These are phyloP conservation scores for Populus hybrid DNA, from an alignment of 441 rosid genomes.

Conservation along the genomic window DNA sequence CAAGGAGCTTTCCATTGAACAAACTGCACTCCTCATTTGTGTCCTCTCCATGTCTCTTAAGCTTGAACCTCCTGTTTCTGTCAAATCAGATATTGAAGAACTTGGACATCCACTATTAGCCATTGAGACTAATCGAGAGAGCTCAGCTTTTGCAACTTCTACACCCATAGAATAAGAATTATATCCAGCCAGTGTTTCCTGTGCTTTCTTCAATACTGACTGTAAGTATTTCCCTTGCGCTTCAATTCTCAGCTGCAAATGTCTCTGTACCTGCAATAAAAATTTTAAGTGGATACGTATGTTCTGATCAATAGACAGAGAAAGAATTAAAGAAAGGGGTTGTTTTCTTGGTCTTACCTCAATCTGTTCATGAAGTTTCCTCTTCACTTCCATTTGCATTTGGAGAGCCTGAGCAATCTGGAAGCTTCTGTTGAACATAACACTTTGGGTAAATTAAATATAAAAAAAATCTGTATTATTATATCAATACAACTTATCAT, in stretches of 20 bases:
- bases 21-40: constrained; percentile 37
- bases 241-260: constrained; percentile 91
- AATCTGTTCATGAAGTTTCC: constrained; percentile 87
- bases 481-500: constrained; percentile 14
- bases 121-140: constrained; percentile 69
- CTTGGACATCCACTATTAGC: constrained; percentile 50
- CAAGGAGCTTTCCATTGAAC: constrained; percentile 83
- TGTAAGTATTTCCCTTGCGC: constrained; percentile 96
- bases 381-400: constrained; percentile 94
- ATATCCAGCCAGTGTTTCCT: constrained; percentile 82
- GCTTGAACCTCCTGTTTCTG: constrained; percentile 49
- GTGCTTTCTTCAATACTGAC: constrained; percentile 80
- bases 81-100: constrained; percentile 69
- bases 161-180: constrained; percentile 53
- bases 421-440: constrained; percentile 47
- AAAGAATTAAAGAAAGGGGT: not conserved
- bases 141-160: constrained; percentile 71
- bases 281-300: constrained; percentile 15
- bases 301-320: not conserved
- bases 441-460: not conserved
- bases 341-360: constrained; percentile 47
- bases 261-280: constrained; percentile 83
- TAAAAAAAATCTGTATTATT: not conserved
- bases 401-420: constrained; percentile 80
- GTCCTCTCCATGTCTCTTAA: constrained; percentile 33